A percentile compares a stretch with the other conserved stretches of the same genome.
These are phyloP conservation scores for Sequoiadendron giganteum DNA, from an alignment of 75 land plant species.

Conservation along the genomic window DNA sequence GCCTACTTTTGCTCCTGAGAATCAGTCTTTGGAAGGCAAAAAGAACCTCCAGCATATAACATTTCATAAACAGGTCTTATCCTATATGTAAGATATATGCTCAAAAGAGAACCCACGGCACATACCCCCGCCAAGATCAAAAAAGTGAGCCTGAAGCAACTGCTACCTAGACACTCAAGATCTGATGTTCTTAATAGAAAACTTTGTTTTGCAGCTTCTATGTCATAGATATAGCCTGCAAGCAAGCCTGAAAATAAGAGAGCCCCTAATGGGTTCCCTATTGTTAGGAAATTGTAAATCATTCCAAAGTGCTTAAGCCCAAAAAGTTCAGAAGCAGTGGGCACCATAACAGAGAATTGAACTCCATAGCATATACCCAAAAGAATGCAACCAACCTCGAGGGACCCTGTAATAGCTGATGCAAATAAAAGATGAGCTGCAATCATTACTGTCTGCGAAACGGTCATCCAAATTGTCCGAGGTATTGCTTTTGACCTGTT, in stretches of 20 bases:
- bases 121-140: constrained; percentile 67
- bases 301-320: constrained; percentile 88
- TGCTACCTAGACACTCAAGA: constrained; percentile 58
- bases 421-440: constrained; percentile 61
- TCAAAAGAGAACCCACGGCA: constrained; percentile 59
- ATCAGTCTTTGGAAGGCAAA: constrained; percentile 37
- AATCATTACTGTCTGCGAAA: constrained; percentile 64
- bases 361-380: constrained; percentile 85
- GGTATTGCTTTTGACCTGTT: constrained; percentile 79
- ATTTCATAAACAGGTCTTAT: constrained; percentile 72
- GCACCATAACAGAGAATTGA: constrained; percentile 86
- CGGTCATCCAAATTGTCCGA: constrained; percentile 74
- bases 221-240: constrained; percentile 83
- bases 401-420: constrained; percentile 55
- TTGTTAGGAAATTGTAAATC: constrained; percentile 78
- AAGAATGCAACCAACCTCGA: constrained; percentile 61
- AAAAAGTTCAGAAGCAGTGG: constrained; percentile 93
- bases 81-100: constrained; percentile 51
- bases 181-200: background rate
- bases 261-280: constrained; percentile 87
- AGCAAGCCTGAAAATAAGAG: constrained; percentile 79
- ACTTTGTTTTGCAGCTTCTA: constrained; percentile 60
- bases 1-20: background rate
- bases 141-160: constrained; percentile 82
- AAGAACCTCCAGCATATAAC: constrained; percentile 73